These are phyloP conservation scores for Thyridium curvatum DNA, from an alignment of 2,329 filamentous ascomycete species.

Conservation along the genomic window DNA sequence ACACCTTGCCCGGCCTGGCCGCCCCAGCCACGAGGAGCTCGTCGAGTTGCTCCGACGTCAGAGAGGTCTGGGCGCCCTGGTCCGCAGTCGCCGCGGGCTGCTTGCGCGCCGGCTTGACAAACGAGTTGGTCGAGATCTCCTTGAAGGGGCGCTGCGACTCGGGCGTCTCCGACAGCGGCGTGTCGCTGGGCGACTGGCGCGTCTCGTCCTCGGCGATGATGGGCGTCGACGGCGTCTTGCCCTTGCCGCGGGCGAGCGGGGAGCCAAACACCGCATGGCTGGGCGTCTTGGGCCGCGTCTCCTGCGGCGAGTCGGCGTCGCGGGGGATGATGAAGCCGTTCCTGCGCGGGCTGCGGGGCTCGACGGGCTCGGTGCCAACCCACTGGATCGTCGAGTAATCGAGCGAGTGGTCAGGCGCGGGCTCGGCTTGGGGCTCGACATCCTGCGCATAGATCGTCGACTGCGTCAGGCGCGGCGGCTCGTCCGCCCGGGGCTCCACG, in stretches of 20 bases:
- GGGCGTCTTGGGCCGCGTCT: constrained; percentile 29
- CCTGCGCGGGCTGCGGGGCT: constrained; percentile 43
- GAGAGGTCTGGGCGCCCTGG: constrained; percentile 72
- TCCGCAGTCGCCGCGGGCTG: constrained; percentile 47
- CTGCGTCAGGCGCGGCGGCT: constrained; percentile 8
- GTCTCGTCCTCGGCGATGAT: constrained; percentile 62
- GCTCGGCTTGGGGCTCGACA: constrained; percentile 11
- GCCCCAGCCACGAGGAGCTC: constrained; percentile 57
- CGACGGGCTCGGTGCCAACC: constrained; percentile 38
- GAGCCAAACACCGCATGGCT: constrained; percentile 33
- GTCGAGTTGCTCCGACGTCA: constrained; percentile 80
- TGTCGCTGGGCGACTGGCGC: constrained; percentile 41
- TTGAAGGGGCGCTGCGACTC: constrained; percentile 53
- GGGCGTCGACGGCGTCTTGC: constrained; percentile 27
- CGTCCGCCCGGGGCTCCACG: constrained; percentile 12
- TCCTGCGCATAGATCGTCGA: constrained; percentile 17
- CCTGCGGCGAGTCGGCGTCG: constrained; percentile 23
- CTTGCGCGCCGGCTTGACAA: constrained; percentile 31
- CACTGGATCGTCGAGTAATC: constrained; percentile 35
- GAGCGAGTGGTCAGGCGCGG: constrained; percentile 17
- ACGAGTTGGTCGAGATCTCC: constrained; percentile 56
- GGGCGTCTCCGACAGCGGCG: constrained; percentile 37
- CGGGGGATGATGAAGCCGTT: constrained; percentile 51
- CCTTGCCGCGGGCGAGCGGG: constrained; percentile 37
- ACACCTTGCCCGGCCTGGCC: constrained; percentile 17